A percentile compares a stretch with the other conserved stretches of the same genome.
phyloP scores from a whole-genome alignment of 306 rosid species.

The Erythrophleum fordii region DNA sequence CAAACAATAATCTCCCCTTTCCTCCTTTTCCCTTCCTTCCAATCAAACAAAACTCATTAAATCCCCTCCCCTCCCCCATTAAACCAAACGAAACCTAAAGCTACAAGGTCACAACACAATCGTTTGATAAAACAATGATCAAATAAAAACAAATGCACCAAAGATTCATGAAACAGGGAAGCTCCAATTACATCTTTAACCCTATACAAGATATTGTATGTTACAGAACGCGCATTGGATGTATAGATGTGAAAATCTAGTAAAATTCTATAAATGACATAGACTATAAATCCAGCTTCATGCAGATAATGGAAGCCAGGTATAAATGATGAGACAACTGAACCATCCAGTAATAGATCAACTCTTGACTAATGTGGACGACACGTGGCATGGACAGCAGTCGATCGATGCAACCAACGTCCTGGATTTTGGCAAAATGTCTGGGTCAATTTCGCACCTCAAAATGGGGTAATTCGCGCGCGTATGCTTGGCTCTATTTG shows the following conservation, averaged over 20 bases:
- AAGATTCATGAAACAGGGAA: constrained; percentile 60
- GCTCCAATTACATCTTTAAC: constrained; percentile 63
- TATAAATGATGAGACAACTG: background rate
- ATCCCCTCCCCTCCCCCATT: no score
- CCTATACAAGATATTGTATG: constrained; percentile 93
- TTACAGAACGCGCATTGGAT: constrained; percentile 76
- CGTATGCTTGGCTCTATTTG: no score
- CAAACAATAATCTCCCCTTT: no score
- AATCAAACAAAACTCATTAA: no score
- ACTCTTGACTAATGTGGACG: no score
- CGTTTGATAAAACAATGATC: constrained; percentile 62
- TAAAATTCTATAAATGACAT: constrained; percentile 39
- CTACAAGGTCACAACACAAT: constrained; percentile 72
- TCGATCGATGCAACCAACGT: no score
- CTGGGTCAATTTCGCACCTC: no score
- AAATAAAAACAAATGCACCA: constrained; percentile 52
- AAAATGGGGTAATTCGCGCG: no score
- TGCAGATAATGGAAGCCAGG: background rate
- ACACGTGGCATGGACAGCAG: no score
- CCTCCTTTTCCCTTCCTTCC: no score
- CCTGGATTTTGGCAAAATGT: no score
- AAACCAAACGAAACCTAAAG: no score
- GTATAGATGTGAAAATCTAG: constrained; percentile 34
- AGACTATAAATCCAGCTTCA: background rate
- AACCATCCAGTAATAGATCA: background rate